Conservation (phyloP, 2,329 filamentous ascomycete genomes). For the Fusarium anthophilum region DNA sequence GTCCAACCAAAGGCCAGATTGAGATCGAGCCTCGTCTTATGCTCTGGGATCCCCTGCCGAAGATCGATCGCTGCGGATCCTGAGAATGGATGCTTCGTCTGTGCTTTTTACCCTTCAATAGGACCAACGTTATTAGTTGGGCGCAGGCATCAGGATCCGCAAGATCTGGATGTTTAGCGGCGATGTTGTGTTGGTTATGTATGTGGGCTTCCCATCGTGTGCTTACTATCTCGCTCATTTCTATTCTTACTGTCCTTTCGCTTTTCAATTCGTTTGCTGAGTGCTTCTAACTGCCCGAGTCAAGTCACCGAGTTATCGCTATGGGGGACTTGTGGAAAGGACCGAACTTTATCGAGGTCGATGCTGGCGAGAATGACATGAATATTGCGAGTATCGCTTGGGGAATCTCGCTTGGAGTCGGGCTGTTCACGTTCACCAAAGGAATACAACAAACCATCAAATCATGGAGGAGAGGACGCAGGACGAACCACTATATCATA, state of each 20-base stretch:
- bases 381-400: constrained; percentile 43
- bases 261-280: background rate
- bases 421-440: constrained; percentile 40
- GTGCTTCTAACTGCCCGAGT: background rate
- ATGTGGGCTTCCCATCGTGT: constrained; percentile 16
- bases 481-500: constrained; percentile 36
- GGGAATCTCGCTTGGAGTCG: constrained; percentile 41
- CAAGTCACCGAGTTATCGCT: background rate
- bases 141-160: background rate
- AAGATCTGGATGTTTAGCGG: constrained; percentile 19
- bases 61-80: constrained; percentile 39
- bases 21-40: background rate
- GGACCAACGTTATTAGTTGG: background rate
- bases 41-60: constrained; percentile 10
- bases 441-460: constrained; percentile 34
- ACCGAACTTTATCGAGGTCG: constrained; percentile 9
- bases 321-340: constrained; percentile 37
- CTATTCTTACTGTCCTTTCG: background rate
- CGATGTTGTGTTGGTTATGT: constrained; percentile 23
- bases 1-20: background rate
- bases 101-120: constrained; percentile 19
- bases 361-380: constrained; percentile 37
- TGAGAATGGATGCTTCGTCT: constrained; percentile 24
- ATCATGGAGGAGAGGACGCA: constrained; percentile 38
- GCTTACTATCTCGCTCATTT: background rate